Base-by-base conservation (phyloP, 805 yeast genomes). In the Cyberlindnera xishuangbannaensis region DNA sequence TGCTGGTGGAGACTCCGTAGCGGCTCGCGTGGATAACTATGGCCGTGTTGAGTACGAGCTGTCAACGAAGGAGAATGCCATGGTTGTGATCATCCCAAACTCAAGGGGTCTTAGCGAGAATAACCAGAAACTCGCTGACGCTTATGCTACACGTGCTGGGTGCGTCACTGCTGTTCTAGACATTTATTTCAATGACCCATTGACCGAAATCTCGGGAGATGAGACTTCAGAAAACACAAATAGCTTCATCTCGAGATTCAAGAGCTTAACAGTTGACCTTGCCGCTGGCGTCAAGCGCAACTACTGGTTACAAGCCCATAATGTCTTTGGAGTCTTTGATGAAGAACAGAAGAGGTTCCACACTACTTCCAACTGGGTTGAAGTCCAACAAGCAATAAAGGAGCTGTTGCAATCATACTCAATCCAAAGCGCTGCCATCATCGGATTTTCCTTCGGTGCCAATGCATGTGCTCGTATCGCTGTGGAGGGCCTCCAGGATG, bases 361-460 rank as follows among this genome's bases (percentile, higher is more conserved):
- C 16, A 29, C 43, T 2, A 48, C 50, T 0, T 36, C 51, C 2
- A 43, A 40, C 10, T 50, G 51, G 52, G 33, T 27, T 4, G 28
- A 31, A 2, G 29, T 47, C 3, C 32, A 47, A 25, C 4, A 14
- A 4, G 36, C 45, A 2, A 34, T 50, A 28, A 40, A 43, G 8
- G 55, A 50, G 20, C 31, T 50, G 6, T 16, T 50, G 13, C 36
- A 37, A 3, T 34, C 38, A 0, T 49, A 45, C 28, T 36, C 39
- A 7, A 51, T 48, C 11, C 28, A 44, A 15, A 43, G 30, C 20
- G 30, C 42, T 5, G 35, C 48, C 3, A n/a, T 50, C 6, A 33
- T 50, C 30, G 55, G 55, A 14, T 50, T 48, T 27, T 44, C 51
- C 13, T 48, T 37, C 39, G 55, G 55, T 21, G 50, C 48, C 4